Evolutionary conservation across 2,329 filamentous ascomycete genomes (phyloP), one percentile per base, ranked within the genome.

Genomic region (Tolypocladium tropicale): DNA sequence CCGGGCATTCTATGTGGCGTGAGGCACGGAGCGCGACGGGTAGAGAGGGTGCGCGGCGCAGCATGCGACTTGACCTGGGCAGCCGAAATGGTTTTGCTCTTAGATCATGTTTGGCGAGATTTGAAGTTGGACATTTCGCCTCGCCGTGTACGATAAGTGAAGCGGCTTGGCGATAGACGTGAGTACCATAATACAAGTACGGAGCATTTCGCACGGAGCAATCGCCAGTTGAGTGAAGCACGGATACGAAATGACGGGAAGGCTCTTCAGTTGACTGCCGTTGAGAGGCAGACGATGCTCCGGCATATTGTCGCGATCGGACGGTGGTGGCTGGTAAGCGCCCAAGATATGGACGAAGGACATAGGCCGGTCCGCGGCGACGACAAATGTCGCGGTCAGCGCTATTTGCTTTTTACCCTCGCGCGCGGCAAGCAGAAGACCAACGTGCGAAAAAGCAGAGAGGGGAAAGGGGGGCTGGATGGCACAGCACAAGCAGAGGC

Each of bases 1-100:
- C 41, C 16, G 23, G 21, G 41, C 23, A 14, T 6, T 46, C 5
- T 7, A 46, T 46, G 12, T 7, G 41, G 18, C 7, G 23, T 70
- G 50, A 25, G 49, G 32, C 49, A 46, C 21, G 18, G n/a, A 30
- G 46, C 28, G 6, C 10, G 36, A 54, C 6, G 43, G n/a, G n/a
- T 4, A 21, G 25, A 6, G 21, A 23, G 25, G 6, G 16, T 10
- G 30, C 12, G 39, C 21, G 21, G 39, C 39, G 14, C 10, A 43
- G 39, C 41, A 18, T 23, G 21, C 7, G 41, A 10, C 12, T 25
- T 18, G 21, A 25, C 1, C 33, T 10, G 33, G 33, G 33, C 33
- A 34, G 33, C 11, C 11, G 33, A 34, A 14, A 14, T 14, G 33
- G 33, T 43, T 39, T n/a, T 3, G 43, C 43, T 23, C 14, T 12